Evolutionary conservation across 495 filamentous ascomycete genomes (phyloP), one percentile per base, ranked within the genome.

Genomic region (Parmelia sp.): DNA sequence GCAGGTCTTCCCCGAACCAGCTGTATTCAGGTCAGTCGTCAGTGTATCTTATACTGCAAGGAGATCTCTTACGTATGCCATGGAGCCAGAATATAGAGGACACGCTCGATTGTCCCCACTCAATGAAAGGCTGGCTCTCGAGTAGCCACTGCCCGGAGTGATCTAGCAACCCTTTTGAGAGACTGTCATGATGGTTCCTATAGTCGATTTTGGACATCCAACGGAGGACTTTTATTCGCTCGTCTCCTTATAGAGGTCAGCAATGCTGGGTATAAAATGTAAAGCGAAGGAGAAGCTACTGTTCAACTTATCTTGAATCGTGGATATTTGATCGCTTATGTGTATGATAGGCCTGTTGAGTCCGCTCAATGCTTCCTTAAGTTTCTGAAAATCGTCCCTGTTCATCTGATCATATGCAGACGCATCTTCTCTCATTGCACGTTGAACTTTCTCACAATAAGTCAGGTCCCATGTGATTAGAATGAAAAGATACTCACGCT

Each of bases 71-170:
- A 64, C 62, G 53, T 44, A 64, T 64, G 1, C 53, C 56, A n/a
- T 64, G 62, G 15, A 64, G 39, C 40, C 56, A 64, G 6, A 64
- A 21, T 45, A 58, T 42, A 3, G 42, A 44, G 23, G 56, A 64
- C 5, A 31, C 27, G 39, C 55, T 64, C 3, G 39, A 58, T 15
- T 45, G 29, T 14, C n/a, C 15, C 56, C 56, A 64, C 15, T 64
- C 40, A 7, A 35, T 9, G 17, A 64, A 64, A 29, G 31, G 40
- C 33, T 15, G 39, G 15, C n/a, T 35, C 9, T 59, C 12, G 3
- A 58, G 55, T 23, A 64, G 29, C 56, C 62, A 64, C n/a, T 35
- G 19, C 4, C 56, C 62, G 12, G 56, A 64, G 17, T 42, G 4
- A 4, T 5, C 7, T 21, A 64, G 29, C 10, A 45, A 23, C 7